Percentiles rank a stretch among this genome's conserved stretches.
phyloP scores from a whole-genome alignment of 768 basidiomycete species.

The Lentinula raphanica region DNA sequence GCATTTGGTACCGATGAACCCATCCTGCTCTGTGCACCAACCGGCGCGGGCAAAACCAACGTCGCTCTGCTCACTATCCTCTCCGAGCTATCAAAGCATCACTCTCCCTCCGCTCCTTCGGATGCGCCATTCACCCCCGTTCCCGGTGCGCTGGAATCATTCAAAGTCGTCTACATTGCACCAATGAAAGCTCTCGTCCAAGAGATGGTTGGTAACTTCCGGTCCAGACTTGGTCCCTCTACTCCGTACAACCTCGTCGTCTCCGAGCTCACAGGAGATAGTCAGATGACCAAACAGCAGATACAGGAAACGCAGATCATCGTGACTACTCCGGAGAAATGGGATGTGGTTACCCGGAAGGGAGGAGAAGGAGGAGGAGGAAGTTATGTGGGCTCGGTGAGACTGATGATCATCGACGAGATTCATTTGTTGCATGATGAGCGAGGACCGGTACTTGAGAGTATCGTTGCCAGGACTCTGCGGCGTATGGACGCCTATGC shows the following conservation, averaged over 20 bases:
- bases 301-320: conserved; percentile 97
- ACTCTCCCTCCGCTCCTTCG: conserved; percentile 70
- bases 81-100: conserved; percentile 82
- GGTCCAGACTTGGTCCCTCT: conserved; percentile 52
- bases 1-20: conserved; percentile 96
- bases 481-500: conserved; percentile 91
- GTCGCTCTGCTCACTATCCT: conserved; percentile 95
- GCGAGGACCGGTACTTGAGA: conserved; percentile 94
- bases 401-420: conserved; percentile 96
- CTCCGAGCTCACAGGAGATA: conserved; percentile 93
- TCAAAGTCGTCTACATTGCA: conserved; percentile 97
- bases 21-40: conserved; percentile 92
- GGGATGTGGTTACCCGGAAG: conserved; percentile 99
- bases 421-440: conserved; percentile 98
- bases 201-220: conserved; percentile 97
- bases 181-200: conserved; percentile 99
- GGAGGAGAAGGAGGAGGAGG: conserved; percentile 95
- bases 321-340: conserved; percentile 98
- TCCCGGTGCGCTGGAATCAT: conserved; percentile 63
- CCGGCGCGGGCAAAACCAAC: conserved; percentile 99
- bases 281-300: conserved; percentile 97
- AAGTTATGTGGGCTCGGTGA: conserved; percentile 93
- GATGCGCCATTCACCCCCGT: conserved; percentile 45
- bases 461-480: conserved; percentile 84
- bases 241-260: conserved; percentile 69